Conservation (phyloP, 495 filamentous ascomycete genomes). For the Talaromyces thailandensis region DNA sequence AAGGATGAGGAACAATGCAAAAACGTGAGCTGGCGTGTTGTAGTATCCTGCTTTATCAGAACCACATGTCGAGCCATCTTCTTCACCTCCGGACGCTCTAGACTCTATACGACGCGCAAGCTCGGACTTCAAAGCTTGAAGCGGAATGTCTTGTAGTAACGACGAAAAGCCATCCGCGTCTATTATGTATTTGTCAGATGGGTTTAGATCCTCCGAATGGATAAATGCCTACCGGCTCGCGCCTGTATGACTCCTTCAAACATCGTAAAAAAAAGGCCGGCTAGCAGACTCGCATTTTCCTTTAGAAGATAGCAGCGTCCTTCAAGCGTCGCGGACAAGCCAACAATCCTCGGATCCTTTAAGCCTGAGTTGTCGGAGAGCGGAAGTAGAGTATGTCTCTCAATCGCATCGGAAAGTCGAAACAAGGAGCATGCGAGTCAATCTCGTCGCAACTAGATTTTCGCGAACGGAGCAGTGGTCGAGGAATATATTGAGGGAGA, state of each 20-base stretch:
- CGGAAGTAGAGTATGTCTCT: not conserved
- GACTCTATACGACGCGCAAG: not conserved
- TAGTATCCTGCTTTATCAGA: slow-evolving; percentile 51
- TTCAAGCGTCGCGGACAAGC: not conserved
- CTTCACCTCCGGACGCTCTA: not conserved
- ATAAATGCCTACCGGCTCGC: not conserved
- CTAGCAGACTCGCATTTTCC: not conserved
- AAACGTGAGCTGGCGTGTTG: slow-evolving; percentile 61
- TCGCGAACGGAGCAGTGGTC: not conserved
- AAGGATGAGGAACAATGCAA: slow-evolving; percentile 70
- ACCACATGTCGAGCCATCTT: slow-evolving; percentile 42
- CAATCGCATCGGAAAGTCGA: not conserved
- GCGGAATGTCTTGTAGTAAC: not conserved
- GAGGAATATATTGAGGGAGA: not conserved
- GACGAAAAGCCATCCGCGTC: not conserved
- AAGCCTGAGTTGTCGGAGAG: not conserved
- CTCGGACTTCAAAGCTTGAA: not conserved
- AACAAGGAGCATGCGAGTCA: not conserved
- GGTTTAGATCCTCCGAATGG: not conserved
- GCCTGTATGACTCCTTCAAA: not conserved
- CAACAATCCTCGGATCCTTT: not conserved
- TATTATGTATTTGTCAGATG: not conserved
- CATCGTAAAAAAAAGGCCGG: not conserved
- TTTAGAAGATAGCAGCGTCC: not conserved
- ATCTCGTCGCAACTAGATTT: not conserved